Percentiles rank a stretch among this genome's conserved stretches.
Conservation (phyloP, 257 asterid genomes). For the Asclepias syriaca region DNA sequence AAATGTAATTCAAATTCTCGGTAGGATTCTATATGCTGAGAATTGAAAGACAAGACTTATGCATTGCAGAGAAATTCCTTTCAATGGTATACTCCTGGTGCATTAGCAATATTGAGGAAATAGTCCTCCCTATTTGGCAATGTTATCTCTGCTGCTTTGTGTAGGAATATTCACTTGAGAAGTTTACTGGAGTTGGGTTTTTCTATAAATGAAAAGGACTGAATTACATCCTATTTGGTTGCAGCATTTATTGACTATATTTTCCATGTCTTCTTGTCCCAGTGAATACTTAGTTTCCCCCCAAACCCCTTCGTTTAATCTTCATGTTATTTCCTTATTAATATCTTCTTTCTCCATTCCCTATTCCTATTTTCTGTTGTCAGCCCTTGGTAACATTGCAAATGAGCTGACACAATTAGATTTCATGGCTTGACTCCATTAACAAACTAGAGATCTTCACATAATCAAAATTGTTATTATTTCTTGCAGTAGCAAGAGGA, state of each 20-base stretch:
- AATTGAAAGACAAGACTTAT: background rate
- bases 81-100: background rate
- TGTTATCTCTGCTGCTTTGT: background rate
- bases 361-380: background rate
- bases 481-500: background rate
- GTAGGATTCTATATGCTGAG: background rate
- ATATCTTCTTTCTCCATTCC: background rate
- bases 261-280: background rate
- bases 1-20: background rate
- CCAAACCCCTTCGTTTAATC: background rate
- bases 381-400: background rate
- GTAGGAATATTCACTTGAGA: background rate
- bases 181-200: background rate
- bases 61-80: background rate
- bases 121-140: background rate
- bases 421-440: background rate
- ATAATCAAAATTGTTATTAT: background rate
- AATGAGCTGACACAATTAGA: background rate
- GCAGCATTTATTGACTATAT: background rate
- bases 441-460: background rate
- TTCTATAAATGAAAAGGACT: background rate
- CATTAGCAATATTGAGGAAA: background rate
- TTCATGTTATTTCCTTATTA: background rate
- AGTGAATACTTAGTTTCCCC: background rate
- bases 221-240: background rate